These are phyloP conservation scores for Pachysolen tannophilus DNA, from an alignment of 805 yeast genomes.

Conservation along the genomic window DNA sequence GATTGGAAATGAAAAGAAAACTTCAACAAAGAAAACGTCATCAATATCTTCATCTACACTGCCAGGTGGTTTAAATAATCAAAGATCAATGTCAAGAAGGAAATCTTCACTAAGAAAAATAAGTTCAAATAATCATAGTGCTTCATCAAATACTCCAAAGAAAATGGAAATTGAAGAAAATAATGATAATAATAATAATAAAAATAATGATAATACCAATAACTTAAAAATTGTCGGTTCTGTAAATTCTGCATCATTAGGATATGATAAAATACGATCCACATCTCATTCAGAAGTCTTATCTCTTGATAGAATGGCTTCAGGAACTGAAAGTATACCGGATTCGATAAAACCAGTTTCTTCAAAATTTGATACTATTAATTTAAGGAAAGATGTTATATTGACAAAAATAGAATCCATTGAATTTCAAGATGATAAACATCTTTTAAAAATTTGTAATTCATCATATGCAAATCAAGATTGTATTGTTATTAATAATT, in stretches of 20 bases:
- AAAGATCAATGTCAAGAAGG: slow-evolving; percentile 14
- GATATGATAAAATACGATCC: slow-evolving; percentile 20
- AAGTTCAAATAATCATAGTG: slow-evolving; percentile 19
- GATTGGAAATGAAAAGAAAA: not conserved
- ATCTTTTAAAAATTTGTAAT: slow-evolving; percentile 26
- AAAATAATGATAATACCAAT: slow-evolving; percentile 37
- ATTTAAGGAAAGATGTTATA: slow-evolving; percentile 59
- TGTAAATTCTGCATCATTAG: slow-evolving; percentile 3
- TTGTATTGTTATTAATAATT: slow-evolving; percentile 49
- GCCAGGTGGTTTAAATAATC: slow-evolving; percentile 13
- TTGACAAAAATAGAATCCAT: slow-evolving; percentile 48
- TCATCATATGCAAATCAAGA: slow-evolving; percentile 48
- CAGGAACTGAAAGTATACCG: slow-evolving; percentile 24
- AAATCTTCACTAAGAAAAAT: slow-evolving; percentile 14
- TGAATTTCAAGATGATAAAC: slow-evolving; percentile 23
- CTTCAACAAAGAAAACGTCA: not conserved
- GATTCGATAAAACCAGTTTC: slow-evolving; percentile 17
- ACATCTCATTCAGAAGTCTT: slow-evolving; percentile 30
- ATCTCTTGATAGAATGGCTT: slow-evolving; percentile 37
- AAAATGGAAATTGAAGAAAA: slow-evolving; percentile 2
- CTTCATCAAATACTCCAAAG: slow-evolving; percentile 14
- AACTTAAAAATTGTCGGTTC: slow-evolving; percentile 32
- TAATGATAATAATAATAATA: slow-evolving; percentile 8
- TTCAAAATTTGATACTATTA: slow-evolving; percentile 22
- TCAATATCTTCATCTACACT: slow-evolving; percentile 5